A percentile compares a stretch with the other conserved stretches of the same genome.
phyloP scores from a whole-genome alignment of 2,329 filamentous ascomycete genomes.

The Thelonectria blattea region DNA sequence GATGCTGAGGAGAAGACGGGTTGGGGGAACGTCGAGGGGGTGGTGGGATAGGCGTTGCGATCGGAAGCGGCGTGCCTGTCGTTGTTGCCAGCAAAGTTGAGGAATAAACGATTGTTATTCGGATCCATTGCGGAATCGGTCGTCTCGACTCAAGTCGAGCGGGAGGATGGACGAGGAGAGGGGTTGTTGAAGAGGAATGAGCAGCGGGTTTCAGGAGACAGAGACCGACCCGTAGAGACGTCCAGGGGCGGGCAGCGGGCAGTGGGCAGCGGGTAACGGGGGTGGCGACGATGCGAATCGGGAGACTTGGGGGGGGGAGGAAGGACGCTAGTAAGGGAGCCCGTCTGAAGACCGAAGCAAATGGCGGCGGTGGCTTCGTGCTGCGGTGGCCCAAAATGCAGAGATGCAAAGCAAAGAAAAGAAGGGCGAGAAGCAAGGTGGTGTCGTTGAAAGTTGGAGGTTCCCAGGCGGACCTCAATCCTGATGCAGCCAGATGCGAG shows the following conservation, averaged over 20 bases:
- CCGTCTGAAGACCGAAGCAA: conserved; percentile 2
- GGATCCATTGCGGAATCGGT: conserved; percentile 53
- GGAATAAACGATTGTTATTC: conserved; percentile 67
- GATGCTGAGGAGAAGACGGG: conserved; percentile 66
- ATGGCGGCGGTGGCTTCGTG: conserved; percentile 1
- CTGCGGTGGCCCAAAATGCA: conserved; percentile 3
- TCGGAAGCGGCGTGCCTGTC: conserved; percentile 67
- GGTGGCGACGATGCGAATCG: conserved; percentile 13
- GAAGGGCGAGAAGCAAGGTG: background rate
- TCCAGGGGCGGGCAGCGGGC: conserved; percentile 35
- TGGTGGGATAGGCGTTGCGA: conserved; percentile 79
- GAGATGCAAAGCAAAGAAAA: background rate
- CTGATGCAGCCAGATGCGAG: background rate
- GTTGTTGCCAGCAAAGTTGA: conserved; percentile 69
- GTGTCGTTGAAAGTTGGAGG: background rate
- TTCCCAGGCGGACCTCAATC: background rate
- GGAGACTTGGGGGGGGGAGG: conserved; percentile 7
- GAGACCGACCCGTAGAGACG: conserved; percentile 10
- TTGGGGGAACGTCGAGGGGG: conserved; percentile 95
- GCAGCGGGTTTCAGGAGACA: conserved; percentile 36
- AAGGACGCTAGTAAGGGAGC: conserved; percentile 10
- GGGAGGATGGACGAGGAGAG: conserved; percentile 27
- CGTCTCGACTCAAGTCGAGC: conserved; percentile 31
- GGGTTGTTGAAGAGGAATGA: conserved; percentile 30
- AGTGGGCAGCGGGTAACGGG: conserved; percentile 30